Conservation (phyloP, 768 basidiomycete genomes). For the Ephemerocybe angulata region DNA sequence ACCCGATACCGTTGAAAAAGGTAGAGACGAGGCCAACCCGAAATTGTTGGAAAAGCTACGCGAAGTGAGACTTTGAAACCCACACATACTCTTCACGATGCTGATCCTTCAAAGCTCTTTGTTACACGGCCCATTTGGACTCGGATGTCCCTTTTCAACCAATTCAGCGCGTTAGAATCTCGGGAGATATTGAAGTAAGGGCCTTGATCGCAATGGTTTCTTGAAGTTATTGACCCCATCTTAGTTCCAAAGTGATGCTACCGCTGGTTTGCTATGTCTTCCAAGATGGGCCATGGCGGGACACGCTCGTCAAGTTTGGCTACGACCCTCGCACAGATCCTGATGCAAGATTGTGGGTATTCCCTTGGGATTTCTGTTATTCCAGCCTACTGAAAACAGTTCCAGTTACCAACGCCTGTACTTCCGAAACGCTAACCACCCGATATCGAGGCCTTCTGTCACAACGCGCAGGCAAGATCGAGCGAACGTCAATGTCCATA, state of each 20-base stretch:
- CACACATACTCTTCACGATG: not conserved
- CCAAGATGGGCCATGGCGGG: constrained; percentile 91
- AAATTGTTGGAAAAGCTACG: constrained; percentile 51
- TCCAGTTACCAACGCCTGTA: constrained; percentile 86
- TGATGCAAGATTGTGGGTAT: constrained; percentile 69
- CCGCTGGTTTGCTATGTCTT: constrained; percentile 85
- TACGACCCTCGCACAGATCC: constrained; percentile 85
- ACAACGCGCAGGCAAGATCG: constrained; percentile 62
- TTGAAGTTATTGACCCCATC: not conserved
- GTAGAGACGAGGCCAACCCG: constrained; percentile 50
- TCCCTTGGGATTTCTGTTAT: not conserved
- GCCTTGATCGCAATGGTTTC: not conserved
- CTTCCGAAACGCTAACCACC: constrained; percentile 85
- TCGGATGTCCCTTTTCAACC: constrained; percentile 79
- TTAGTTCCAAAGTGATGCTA: constrained; percentile 76
- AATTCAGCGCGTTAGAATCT: constrained; percentile 64
- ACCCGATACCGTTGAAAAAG: constrained; percentile 58
- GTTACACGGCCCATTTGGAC: constrained; percentile 84
- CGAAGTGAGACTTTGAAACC: constrained; percentile 36
- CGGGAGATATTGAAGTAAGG: constrained; percentile 74
- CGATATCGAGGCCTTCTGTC: constrained; percentile 75
- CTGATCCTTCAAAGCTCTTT: constrained; percentile 50
- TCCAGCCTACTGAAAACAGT: not conserved
- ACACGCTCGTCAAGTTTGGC: constrained; percentile 78
- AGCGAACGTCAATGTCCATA: constrained; percentile 37